These are phyloP conservation scores for Chaetomidium leptoderma DNA, from an alignment of 495 filamentous ascomycete genomes.

Conservation along the genomic window DNA sequence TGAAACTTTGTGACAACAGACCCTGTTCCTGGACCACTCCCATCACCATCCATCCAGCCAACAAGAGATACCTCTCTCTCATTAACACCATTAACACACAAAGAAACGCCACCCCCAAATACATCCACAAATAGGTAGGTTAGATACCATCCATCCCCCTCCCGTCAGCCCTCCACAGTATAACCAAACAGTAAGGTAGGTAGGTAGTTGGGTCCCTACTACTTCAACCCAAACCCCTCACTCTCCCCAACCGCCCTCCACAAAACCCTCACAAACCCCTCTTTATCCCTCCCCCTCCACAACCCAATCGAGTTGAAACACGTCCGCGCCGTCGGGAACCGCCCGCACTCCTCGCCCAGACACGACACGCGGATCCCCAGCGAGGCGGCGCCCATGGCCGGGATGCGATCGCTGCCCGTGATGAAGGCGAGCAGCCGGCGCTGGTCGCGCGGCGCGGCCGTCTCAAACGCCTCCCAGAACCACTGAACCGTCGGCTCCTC, in stretches of 20 bases:
- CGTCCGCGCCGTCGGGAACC: constrained; percentile 83
- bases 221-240: constrained; percentile 93
- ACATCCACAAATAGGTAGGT: too few species aligned
- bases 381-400: constrained; percentile 83
- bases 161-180: background rate
- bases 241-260: constrained; percentile 87
- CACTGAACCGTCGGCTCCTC: constrained; percentile 66
- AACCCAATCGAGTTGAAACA: constrained; percentile 85
- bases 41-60: too few species aligned
- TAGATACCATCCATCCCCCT: background rate
- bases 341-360: constrained; percentile 65
- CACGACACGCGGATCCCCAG: constrained; percentile 70
- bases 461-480: constrained; percentile 85
- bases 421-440: constrained; percentile 79
- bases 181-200: background rate
- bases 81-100: too few species aligned
- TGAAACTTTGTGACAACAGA: too few species aligned
- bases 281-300: constrained; percentile 62
- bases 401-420: constrained; percentile 90
- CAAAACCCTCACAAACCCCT: constrained; percentile 65
- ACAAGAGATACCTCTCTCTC: too few species aligned
- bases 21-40: too few species aligned
- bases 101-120: too few species aligned
- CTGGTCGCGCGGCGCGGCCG: constrained; percentile 61
- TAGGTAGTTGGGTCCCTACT: too few species aligned